Base-by-base conservation (phyloP, 2,329 filamentous ascomycete genomes). In the Fusarium lateritium region DNA sequence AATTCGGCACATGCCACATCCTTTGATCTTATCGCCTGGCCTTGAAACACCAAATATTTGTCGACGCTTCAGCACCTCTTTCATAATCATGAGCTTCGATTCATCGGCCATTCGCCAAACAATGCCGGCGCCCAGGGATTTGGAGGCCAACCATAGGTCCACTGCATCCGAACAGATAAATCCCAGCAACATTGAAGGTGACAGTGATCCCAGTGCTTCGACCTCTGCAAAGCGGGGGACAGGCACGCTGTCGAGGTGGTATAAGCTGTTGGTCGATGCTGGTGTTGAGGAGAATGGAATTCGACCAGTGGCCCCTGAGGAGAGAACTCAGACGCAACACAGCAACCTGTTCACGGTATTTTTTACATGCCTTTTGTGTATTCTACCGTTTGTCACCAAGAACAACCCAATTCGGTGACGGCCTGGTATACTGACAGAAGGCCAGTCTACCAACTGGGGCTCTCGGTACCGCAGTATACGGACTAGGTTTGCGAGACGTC, bases 321-420 rank as follows among this genome's bases (percentile, higher is more conserved):
- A 86, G 63, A 81, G 88, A 42, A 88, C 82, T 2, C 82, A 86
- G 64, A 87, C 80, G 10, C 79, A 82, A 36, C 86, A 86, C 67
- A 81, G 81, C 75, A 86, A 87, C 63, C 80, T 90, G 45, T 89
- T 90, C 72, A 88, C 86, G 5, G 79, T 89, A 24, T 89, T 88
- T 81, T 88, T 89, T 72, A 87, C 85, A 21, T 83, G 87, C 62
- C 82, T 87, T 57, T 79, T 86, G 43, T 88, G 85, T 71, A 80
- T 88, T 9, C 73, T 90, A 33, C 87, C 88, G 87, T 89, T 74
- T 76, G 86, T 81, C 11, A 31, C 8, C 22, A 24, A 31, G 15
- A 9, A 21, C 13, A 28, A 13, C n/a, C 6, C 2, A 28, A 36
- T 10, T 6, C 10, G 36, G 21, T 10, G 9, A 14, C 17, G 22